Percentiles rank a stretch among this genome's conserved stretches.
These are phyloP conservation scores for Ziziphus jujuba DNA, from an alignment of 306 rosid genomes.

Conservation along the genomic window DNA sequence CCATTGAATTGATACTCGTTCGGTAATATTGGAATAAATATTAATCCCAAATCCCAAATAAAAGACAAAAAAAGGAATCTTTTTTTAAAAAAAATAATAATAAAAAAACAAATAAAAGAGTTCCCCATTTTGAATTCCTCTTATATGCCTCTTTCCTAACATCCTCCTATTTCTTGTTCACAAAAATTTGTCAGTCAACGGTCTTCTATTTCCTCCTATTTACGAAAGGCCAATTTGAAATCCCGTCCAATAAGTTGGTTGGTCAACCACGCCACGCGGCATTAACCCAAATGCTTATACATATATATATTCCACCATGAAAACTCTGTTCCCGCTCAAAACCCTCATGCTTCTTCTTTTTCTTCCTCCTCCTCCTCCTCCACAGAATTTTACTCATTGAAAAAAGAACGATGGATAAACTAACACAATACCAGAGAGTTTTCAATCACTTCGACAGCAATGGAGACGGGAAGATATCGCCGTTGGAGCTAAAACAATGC, in stretches of 20 bases:
- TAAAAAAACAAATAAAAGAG: too few species aligned
- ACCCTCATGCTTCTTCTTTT: too few species aligned
- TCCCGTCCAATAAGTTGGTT: constrained; percentile 5
- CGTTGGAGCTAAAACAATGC: constrained; percentile 60
- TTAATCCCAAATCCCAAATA: too few species aligned
- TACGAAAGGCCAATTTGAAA: constrained; percentile 1
- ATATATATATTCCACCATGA: background rate
- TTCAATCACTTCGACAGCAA: constrained; percentile 66
- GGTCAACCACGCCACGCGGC: constrained; percentile 26
- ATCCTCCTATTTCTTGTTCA: background rate
- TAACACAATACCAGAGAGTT: constrained; percentile 46
- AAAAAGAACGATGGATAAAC: constrained; percentile 40
- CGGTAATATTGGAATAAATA: background rate
- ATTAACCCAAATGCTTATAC: background rate
- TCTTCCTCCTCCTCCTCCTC: background rate
- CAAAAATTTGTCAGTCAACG: constrained; percentile 7
- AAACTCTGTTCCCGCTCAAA: too few species aligned
- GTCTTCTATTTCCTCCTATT: background rate
- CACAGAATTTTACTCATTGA: too few species aligned
- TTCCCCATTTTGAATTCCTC: too few species aligned
- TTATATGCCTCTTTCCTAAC: too few species aligned
- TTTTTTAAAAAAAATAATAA: too few species aligned
- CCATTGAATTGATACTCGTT: background rate
- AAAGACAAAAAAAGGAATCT: too few species aligned
- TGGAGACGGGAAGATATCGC: constrained; percentile 64